Evolutionary conservation across 2,329 filamentous ascomycete species (phyloP), one percentile per base, ranked within the genome.

Genomic region (Diplocarpon mali): DNA sequence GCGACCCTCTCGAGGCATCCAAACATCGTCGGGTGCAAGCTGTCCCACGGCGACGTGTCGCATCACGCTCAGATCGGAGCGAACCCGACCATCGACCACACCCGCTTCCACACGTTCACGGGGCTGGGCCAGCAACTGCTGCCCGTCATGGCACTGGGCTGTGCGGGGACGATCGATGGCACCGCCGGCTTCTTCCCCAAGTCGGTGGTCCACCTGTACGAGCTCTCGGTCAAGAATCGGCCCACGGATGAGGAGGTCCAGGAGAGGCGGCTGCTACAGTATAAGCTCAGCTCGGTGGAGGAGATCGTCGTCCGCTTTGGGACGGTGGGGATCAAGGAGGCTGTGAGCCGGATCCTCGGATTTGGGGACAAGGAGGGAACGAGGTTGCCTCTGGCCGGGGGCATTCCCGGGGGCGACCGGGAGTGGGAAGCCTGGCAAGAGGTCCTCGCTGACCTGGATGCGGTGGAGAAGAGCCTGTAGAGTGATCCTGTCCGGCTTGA

Each of bases 21-120:
- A 27, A 83, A 83, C 57, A 81, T 83, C 46, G 78, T 82, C 3
- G 79, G 79, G 40, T 80, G 75, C 64, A 83, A 83, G 64, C 72
- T 83, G 53, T 82, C 77, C 0, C 79, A 83, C 59, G 78, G 76
- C 40, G 76, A 81, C 57, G 69, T 82, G 38, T 79, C 76, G n/a
- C 69, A 73, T 53, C 77, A 80, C 58, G 68, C 72, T 4, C 73
- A 80, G 59, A 72, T 82, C 46, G 75, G 74, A 3, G 67, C 71
- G 3, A 73, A 71, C 53, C 78, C 78, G 0, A 59, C 66, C 38
- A 78, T 83, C 57, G 73, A 81, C 60, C 69, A 75, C 55, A 56
- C 62, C 2, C 64, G 70, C 38, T 83, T 83, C 64, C 70, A 68
- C 52, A 72, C 76, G 27, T 83, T 75, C 65, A 79, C 76, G 3